These are phyloP conservation scores for Amaranthus tricolor DNA, from an alignment of 179 eudicot genomes.

Conservation along the genomic window DNA sequence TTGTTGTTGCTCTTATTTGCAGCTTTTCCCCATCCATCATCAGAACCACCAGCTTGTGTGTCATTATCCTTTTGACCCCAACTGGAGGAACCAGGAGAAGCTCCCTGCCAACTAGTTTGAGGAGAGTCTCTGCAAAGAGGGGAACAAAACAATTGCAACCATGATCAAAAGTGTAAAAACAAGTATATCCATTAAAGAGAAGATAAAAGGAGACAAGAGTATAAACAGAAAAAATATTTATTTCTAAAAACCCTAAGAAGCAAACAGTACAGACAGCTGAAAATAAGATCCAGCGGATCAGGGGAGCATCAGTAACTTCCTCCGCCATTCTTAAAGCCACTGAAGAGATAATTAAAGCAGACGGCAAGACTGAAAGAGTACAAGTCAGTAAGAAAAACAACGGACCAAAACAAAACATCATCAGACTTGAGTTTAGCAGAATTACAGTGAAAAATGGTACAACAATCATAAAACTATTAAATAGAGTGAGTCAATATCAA, in stretches of 20 bases:
- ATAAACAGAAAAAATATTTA: neutral
- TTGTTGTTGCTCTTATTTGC: neutral
- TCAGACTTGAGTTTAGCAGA: neutral
- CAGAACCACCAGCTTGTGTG: constrained; percentile 5
- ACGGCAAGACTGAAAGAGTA: too few relatives aligned
- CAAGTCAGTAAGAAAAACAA: neutral
- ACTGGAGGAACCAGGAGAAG: constrained; percentile 23
- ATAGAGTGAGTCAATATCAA: neutral
- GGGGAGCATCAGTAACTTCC: neutral
- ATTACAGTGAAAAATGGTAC: neutral
- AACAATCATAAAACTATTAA: neutral
- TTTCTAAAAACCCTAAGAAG: too few relatives aligned
- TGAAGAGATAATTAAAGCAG: neutral
- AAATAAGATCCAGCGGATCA: neutral
- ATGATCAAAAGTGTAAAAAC: neutral
- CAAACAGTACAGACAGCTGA: neutral
- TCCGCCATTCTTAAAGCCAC: neutral
- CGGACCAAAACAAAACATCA: neutral
- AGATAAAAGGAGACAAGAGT: neutral
- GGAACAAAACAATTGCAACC: neutral
- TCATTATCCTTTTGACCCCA: constrained; percentile 20
- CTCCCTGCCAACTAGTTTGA: constrained; percentile 26
- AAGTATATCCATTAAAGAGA: neutral
- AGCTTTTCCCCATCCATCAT: constrained; percentile 24
- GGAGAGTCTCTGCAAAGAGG: constrained; percentile 19